Evolutionary conservation across 441 rosid genomes (phyloP), one percentile per base, ranked within the genome.

Genomic region (Cnidoscolus chayamansa): DNA sequence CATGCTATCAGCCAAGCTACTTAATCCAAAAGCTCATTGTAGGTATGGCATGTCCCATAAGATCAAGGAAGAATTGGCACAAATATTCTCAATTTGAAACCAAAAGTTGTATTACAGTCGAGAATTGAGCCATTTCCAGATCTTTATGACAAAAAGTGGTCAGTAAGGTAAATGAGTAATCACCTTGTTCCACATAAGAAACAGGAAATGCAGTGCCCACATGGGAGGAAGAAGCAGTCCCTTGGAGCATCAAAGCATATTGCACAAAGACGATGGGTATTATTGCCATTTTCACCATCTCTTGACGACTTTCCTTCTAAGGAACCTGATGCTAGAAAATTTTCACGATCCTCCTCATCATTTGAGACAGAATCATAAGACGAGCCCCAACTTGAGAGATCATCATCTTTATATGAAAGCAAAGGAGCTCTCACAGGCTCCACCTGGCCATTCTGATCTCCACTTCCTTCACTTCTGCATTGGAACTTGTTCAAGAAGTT

Each of bases 171-270:
- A 45, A 70, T 45, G n/a, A 30, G 71, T 31, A 55, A 53, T 76
- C 91, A 93, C 99, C 98, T 86, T 65, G 91, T 84, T 78, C 98
- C 98, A 63, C 99, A 95, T 6, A 76, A 94, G 78, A 84, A 91
- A 80, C 97, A 95, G 74, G 99, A 86, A 30, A 91, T 88, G 66
- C 95, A 93, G 77, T 93, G 98, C 43, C 99, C 99, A 72, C 99
- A 95, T 25, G 97, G 97, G 84, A 95, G 98, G 82, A 95, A 95
- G 84, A 93, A 95, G 82, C 99, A 93, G 77, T 90, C 98, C 79
- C 99, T 91, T 13, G 97, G 94, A 71, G 97, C 99, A 82, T 95
- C 99, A 75, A 83, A 95, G 87, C 99, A 95, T 63, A 95, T 93
- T 1, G 93, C 97, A 83, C 99, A 96, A 32, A 93, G 97, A 32